Base-by-base conservation (phyloP, 768 basidiomycete species). In the Saitozyma sp. region DNA sequence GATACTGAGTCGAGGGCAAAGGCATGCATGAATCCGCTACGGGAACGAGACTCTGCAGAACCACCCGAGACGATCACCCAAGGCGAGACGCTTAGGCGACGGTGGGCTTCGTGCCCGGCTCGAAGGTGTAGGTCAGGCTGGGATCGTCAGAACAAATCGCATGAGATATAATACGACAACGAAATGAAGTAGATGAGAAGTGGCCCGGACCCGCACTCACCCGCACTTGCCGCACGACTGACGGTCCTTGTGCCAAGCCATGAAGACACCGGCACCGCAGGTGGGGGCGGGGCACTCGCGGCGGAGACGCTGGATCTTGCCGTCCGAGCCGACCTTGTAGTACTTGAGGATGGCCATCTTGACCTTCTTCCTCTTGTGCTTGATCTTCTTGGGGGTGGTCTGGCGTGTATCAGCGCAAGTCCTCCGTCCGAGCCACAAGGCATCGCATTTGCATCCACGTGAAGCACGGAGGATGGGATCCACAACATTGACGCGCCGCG, bases 301-400 rank as follows among this genome's bases (percentile, higher is more conserved):
- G 78, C 95, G 88, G 65, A 99, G 88, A 80, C 96, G 92, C 86
- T 96, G 96, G 86, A 98, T 94, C 84, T 96, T 97, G 81, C 95
- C 96, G 74, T 98, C 95, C 51, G 93, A 94, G 83, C 97, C 95
- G 74, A 99, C 94, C 84, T 96, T 95, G 86, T 97, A 99, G 86
- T 96, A 99, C 84, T 98, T 98, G 82, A 99, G 85, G 84, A 98
- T 96, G 78, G 93, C 84, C 92, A 99, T 97, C 89, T 97, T 98
- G 85, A 95, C 92, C 86, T 97, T 96, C 87, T 98, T 97, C 82
- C 90, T 89, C 87, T 96, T 96, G 85, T 95, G 94, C 89, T 96
- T 98, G 87, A 96, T 88, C 86, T 97, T 97, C 87, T 95, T 96
- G 82, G 92, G 93, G 77, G 92, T 95, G 89, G 78, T 79, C 72